A percentile compares a stretch with the other conserved stretches of the same genome.
Evolutionary conservation across 768 basidiomycete genomes (phyloP).

Genomic region (Aureoboletus auriporus): DNA sequence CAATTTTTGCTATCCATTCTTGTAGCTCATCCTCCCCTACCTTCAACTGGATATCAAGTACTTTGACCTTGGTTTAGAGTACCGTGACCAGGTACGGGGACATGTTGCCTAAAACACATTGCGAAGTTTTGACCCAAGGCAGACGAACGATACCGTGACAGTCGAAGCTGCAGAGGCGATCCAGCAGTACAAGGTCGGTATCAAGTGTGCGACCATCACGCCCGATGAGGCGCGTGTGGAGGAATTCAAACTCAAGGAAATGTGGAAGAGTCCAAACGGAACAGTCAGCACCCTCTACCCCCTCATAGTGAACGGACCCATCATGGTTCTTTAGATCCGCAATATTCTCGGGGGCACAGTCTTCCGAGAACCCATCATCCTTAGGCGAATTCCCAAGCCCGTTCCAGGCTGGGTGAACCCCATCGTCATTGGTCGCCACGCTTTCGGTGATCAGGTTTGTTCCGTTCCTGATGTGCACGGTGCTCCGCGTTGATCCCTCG

Average conservation of each 20-base stretch:
- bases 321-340: constrained; percentile 59
- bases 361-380: constrained; percentile 97
- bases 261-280: constrained; percentile 98
- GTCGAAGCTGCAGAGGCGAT: constrained; percentile 94
- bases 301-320: not conserved
- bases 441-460: constrained; percentile 89
- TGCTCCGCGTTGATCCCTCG: constrained; percentile 4
- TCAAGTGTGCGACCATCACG: constrained; percentile 99
- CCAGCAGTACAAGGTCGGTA: constrained; percentile 90
- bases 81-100: constrained; percentile 71
- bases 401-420: constrained; percentile 97
- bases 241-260: constrained; percentile 97
- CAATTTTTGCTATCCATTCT: constrained; percentile 1
- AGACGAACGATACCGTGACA: constrained; percentile 95
- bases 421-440: constrained; percentile 94
- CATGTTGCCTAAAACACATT: not conserved
- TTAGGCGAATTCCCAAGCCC: constrained; percentile 85
- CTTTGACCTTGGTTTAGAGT: constrained; percentile 93
- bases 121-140: not conserved
- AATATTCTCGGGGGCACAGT: constrained; percentile 98
- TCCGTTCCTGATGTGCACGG: constrained; percentile 6
- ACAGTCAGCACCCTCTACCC: constrained; percentile 50
- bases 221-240: constrained; percentile 95
- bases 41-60: constrained; percentile 97
- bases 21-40: constrained; percentile 90